These are phyloP conservation scores for Aspergillus sp. DNA, from an alignment of 2,329 filamentous ascomycete species.

Conservation along the genomic window DNA sequence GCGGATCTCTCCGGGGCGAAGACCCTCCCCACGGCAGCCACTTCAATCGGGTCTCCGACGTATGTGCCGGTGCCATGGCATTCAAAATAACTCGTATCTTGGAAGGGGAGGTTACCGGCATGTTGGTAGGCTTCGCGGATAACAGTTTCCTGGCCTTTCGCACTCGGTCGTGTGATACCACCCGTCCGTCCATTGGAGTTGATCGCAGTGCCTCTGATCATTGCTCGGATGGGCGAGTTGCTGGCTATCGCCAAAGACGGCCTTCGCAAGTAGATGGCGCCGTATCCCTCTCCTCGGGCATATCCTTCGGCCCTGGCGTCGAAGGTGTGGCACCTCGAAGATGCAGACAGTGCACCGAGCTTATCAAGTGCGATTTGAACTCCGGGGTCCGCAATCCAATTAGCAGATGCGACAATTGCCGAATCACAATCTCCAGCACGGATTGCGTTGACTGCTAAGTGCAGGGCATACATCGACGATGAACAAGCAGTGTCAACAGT, in stretches of 20 bases:
- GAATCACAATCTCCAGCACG: slow-evolving; percentile 6
- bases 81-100: slow-evolving; percentile 6
- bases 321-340: slow-evolving; percentile 21
- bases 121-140: slow-evolving; percentile 7
- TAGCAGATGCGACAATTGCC: slow-evolving; percentile 29
- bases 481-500: slow-evolving; percentile 33
- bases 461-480: slow-evolving; percentile 22
- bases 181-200: slow-evolving; percentile 16
- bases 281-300: slow-evolving; percentile 26
- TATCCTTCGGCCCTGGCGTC: slow-evolving; percentile 24
- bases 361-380: slow-evolving; percentile 21
- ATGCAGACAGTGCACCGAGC: slow-evolving; percentile 26
- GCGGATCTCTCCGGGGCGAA: slow-evolving; percentile 17
- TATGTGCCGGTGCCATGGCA: slow-evolving; percentile 11
- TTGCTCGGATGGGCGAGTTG: slow-evolving; percentile 35
- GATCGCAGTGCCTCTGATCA: not conserved
- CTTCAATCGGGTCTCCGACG: slow-evolving; percentile 7
- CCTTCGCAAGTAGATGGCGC: slow-evolving; percentile 26
- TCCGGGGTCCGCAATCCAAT: slow-evolving; percentile 21
- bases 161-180: slow-evolving; percentile 8
- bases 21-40: slow-evolving; percentile 1
- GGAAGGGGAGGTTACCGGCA: not conserved
- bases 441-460: slow-evolving; percentile 20
- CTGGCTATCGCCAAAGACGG: slow-evolving; percentile 39
- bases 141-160: slow-evolving; percentile 9